A percentile compares a stretch with the other conserved stretches of the same genome.
These are phyloP conservation scores for Oligophagozyma castellii DNA, from an alignment of 1,139 yeast species.

Conservation along the genomic window DNA sequence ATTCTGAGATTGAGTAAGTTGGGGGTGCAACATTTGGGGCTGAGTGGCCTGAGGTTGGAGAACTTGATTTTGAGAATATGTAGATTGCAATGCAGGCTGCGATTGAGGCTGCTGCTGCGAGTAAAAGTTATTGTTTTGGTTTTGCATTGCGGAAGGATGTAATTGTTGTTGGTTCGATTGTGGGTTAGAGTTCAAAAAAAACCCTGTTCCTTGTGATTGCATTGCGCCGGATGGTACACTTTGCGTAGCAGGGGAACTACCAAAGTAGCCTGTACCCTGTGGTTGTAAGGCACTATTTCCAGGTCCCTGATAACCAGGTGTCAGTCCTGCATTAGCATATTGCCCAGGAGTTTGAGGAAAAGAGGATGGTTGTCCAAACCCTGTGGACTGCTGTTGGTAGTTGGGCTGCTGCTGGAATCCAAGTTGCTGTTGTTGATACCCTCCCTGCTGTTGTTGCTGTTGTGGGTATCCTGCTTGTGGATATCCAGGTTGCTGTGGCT, in stretches of 20 bases:
- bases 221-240: conserved; percentile 2
- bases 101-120: conserved; percentile 8
- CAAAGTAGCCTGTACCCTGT: conserved; percentile 1
- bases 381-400: conserved; percentile 1
- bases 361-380: conserved; percentile 1
- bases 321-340: too few species aligned
- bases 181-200: conserved; percentile 4
- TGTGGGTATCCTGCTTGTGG: too few species aligned
- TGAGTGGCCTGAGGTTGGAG: conserved; percentile 4
- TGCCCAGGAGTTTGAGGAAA: too few species aligned
- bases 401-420: conserved; percentile 1
- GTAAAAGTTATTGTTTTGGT: too few species aligned
- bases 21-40: conserved; percentile 9
- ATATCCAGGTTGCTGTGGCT: too few species aligned
- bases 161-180: too few species aligned
- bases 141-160: too few species aligned
- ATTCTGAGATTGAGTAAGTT: conserved; percentile 7
- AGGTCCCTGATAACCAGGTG: too few species aligned
- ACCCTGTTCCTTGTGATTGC: conserved; percentile 8
- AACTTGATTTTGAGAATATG: conserved; percentile 4
- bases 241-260: neutral
- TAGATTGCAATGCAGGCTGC: conserved; percentile 6
- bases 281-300: neutral
- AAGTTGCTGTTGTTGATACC: conserved; percentile 1
- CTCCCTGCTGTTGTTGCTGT: neutral